A percentile compares a stretch with the other conserved stretches of the same genome.
Evolutionary conservation across 768 basidiomycete species (phyloP).

Genomic region (Coprinopsis marcescibilis): DNA sequence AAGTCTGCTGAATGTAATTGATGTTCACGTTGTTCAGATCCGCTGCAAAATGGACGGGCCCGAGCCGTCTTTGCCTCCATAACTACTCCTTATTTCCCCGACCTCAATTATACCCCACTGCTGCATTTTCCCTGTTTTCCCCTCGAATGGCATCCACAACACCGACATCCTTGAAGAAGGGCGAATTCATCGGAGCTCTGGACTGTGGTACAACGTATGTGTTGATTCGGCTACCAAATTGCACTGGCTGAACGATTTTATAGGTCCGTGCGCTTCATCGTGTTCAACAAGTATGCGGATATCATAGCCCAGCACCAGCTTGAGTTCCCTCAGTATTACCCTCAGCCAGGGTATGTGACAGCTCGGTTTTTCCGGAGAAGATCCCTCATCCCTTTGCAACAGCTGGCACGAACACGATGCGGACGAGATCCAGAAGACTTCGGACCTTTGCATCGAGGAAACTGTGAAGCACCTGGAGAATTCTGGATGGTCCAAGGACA

Average conservation of each 20-base stretch:
- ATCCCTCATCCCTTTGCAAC: background rate
- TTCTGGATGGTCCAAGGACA: conserved; percentile 70
- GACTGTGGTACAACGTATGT: conserved; percentile 94
- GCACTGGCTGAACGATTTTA: background rate
- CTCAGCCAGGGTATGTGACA: conserved; percentile 65
- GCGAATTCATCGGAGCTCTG: conserved; percentile 85
- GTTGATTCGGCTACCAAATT: background rate
- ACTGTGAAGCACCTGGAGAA: conserved; percentile 67
- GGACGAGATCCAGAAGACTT: conserved; percentile 69
- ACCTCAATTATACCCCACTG: too few relatives aligned
- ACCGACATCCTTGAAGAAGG: conserved; percentile 41
- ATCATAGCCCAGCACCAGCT: conserved; percentile 85
- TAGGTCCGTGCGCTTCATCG: conserved; percentile 87
- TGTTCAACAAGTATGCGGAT: conserved; percentile 84
- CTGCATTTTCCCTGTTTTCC: conserved; percentile 3
- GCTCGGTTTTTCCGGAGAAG: background rate
- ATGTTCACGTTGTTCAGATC: conserved; percentile 11
- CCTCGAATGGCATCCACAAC: conserved; percentile 14
- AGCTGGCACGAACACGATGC: conserved; percentile 98
- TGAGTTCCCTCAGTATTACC: conserved; percentile 93
- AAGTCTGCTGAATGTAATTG: conserved; percentile 3
- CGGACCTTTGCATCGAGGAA: conserved; percentile 68
- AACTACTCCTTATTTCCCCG: conserved; percentile 9
- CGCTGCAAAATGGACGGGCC: conserved; percentile 17
- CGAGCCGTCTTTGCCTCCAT: conserved; percentile 11